Conservation (phyloP, 1,284 basidiomycete species). For the Entoloma clypeatum region DNA sequence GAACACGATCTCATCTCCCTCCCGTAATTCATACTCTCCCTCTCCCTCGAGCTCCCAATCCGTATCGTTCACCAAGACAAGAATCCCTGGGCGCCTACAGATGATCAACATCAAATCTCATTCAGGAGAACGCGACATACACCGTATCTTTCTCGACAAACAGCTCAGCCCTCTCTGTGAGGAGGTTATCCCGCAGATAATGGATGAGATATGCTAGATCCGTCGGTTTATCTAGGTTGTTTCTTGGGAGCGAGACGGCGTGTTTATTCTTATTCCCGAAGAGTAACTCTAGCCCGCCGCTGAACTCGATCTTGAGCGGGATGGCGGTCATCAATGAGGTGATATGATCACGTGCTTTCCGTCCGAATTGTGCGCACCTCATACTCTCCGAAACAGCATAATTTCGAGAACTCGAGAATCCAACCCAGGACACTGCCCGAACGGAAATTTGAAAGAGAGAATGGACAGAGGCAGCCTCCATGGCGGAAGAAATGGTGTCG, state of each 20-base stretch:
- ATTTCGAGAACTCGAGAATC: no score
- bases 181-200: conserved; percentile 74
- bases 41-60: conserved; percentile 99
- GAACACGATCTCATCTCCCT: conserved; percentile 89
- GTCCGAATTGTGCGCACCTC: no score
- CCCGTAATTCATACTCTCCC: conserved; percentile 78
- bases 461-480: no score
- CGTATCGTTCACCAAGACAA: conserved; percentile 93
- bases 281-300: conserved; percentile 80
- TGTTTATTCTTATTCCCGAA: conserved; percentile 71
- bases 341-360: no score
- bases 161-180: conserved; percentile 85
- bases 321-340: conserved; percentile 26
- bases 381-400: no score
- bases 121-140: conserved; percentile 39
- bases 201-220: conserved; percentile 78
- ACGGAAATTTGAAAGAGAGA: no score
- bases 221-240: conserved; percentile 43
- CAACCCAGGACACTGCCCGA: no score
- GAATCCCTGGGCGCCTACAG: conserved; percentile 86
- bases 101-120: conserved; percentile 1
- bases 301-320: conserved; percentile 60
- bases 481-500: no score
- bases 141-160: conserved; percentile 88
- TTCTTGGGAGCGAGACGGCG: conserved; percentile 53